Evolutionary conservation across 2,329 filamentous ascomycete species (phyloP), one percentile per base, ranked within the genome.

Genomic region (Paecilomyces dactylethromorphus): DNA sequence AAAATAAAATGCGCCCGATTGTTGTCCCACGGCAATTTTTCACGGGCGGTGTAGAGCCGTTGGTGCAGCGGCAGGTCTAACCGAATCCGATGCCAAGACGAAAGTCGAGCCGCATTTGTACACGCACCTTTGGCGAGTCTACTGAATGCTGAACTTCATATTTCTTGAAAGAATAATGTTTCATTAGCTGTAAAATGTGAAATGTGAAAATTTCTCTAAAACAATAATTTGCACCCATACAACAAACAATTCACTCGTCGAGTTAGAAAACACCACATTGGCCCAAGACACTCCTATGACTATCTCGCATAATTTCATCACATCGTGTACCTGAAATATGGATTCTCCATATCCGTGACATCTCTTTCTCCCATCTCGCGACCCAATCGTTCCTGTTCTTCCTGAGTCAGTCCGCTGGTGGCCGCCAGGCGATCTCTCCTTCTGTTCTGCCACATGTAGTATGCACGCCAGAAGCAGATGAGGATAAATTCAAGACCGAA

Each of bases 381-480:
- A 15, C 35, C 35, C 13, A 39, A n/a, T 39, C 50, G 53, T 52
- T 57, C 58, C 56, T 58, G 51, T 53, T 39, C 35, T 53, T 76
- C 73, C 55, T 71, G 71, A 1, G 65, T 67, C n/a, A 77, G 53
- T 0, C 72, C 74, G 24, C 71, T 64, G 10, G 67, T 66, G 1
- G 56, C 67, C 24, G 72, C 58, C 2, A 60, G 54, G 29, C 63
- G 68, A 31, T 72, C 70, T 6, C 74, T 68, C 65, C 52, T 29
- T 11, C 24, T 66, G 60, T 81, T 81, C 26, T 78, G 68, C 62
- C 71, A 68, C 18, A 77, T 71, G 53, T 79, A 74, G 5, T 77
- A 71, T 0, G 70, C 12, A 7, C 77, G 68, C 78, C 78, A 80
- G 1, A 60, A 35, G 15, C 71, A 55, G 1, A 81, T 71, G 1